Percentiles rank a stretch among this genome's conserved stretches.
Evolutionary conservation across 345 rosid species (phyloP).

Genomic region (Crucihimalaya himalaica): DNA sequence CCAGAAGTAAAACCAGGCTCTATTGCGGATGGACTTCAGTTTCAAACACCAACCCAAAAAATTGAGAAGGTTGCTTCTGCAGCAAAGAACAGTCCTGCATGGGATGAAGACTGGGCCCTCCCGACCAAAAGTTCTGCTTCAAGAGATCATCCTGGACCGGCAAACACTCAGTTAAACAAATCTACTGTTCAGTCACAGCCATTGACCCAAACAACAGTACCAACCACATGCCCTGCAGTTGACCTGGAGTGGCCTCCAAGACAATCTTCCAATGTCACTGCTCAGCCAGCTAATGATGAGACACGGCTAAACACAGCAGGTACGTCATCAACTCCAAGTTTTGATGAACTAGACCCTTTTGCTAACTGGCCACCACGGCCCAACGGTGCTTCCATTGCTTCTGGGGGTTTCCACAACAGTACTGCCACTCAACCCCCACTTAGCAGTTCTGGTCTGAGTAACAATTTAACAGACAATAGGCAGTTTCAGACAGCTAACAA

Average conservation of each 20-base stretch:
- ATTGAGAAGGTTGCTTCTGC: constrained; percentile 51
- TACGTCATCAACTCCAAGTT: constrained; percentile 47
- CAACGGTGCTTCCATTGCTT: constrained; percentile 30
- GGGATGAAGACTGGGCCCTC: constrained; percentile 93
- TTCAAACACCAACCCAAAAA: constrained; percentile 52
- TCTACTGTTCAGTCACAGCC: constrained; percentile 44
- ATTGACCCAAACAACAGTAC: constrained; percentile 45
- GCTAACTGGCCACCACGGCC: constrained; percentile 87
- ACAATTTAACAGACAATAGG: constrained; percentile 36
- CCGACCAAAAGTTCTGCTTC: constrained; percentile 41
- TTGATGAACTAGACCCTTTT: constrained; percentile 87
- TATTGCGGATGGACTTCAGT: constrained; percentile 47
- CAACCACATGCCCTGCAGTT: constrained; percentile 59
- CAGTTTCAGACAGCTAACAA: constrained; percentile 38
- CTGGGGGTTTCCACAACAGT: constrained; percentile 21
- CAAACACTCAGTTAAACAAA: constrained; percentile 44
- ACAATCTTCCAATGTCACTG: constrained; percentile 40
- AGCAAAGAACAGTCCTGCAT: constrained; percentile 51
- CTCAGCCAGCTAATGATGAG: constrained; percentile 43
- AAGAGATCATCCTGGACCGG: constrained; percentile 31
- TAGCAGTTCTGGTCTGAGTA: constrained; percentile 45
- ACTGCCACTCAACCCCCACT: constrained; percentile 37
- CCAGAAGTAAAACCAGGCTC: constrained; percentile 54
- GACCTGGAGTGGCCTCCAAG: constrained; percentile 93
- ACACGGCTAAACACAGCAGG: constrained; percentile 43